These are phyloP conservation scores for Barbatosphaeria neglecta DNA, from an alignment of 495 filamentous ascomycete species.

Conservation along the genomic window DNA sequence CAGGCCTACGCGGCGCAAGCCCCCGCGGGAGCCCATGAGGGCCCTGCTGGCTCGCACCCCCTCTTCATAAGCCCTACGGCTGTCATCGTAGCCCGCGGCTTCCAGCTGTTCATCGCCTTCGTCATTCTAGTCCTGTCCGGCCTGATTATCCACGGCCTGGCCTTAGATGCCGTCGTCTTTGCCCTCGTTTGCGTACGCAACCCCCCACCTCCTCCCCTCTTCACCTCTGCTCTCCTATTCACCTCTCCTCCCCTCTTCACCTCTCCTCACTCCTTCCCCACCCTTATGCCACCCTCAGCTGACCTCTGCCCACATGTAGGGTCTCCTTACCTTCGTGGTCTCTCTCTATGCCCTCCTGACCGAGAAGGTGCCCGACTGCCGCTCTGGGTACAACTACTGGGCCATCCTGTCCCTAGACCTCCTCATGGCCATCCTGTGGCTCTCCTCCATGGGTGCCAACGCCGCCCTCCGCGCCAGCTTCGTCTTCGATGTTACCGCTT, in stretches of 20 bases:
- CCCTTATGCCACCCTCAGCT: neutral
- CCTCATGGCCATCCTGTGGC: conserved; percentile 35
- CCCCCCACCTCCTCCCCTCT: neutral
- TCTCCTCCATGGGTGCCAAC: conserved; percentile 32
- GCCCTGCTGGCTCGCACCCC: neutral
- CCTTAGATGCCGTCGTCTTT: conserved; percentile 17
- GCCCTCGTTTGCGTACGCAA: conserved; percentile 28
- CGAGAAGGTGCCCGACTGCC: conserved; percentile 24
- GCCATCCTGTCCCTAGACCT: conserved; percentile 32
- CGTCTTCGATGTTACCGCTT: conserved; percentile 14
- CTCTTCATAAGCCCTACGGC: conserved; percentile 25
- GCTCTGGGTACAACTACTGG: conserved; percentile 31
- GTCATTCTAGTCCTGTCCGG: conserved; percentile 25
- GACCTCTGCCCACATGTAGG: conserved; percentile 11
- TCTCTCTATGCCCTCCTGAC: conserved; percentile 25
- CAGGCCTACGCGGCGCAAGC: neutral
- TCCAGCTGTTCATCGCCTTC: conserved; percentile 27
- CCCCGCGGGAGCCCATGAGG: neutral
- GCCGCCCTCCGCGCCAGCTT: conserved; percentile 29
- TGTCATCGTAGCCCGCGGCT: conserved; percentile 24
- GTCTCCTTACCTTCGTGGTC: conserved; percentile 34
- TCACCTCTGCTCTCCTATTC: neutral
- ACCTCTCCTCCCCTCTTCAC: neutral
- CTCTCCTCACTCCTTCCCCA: neutral
- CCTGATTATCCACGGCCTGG: conserved; percentile 31